A percentile compares a stretch with the other conserved stretches of the same genome.
These are phyloP conservation scores for Erysimum cheiri DNA, from an alignment of 441 rosid genomes.

Conservation along the genomic window DNA sequence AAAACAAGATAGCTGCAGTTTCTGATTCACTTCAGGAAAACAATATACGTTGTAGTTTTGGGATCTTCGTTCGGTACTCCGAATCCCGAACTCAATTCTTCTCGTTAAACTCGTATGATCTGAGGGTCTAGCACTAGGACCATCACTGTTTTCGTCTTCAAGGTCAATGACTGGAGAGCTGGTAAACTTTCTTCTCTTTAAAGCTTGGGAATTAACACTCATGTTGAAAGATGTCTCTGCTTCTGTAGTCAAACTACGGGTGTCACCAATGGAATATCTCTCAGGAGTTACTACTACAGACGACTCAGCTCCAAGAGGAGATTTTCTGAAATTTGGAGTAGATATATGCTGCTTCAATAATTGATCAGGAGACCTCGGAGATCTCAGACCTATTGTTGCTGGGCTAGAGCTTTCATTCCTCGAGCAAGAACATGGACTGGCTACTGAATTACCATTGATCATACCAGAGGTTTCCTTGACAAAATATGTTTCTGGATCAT, in stretches of 20 bases:
- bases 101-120: slow-evolving; percentile 47
- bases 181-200: slow-evolving; percentile 65
- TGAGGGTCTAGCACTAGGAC: slow-evolving; percentile 41
- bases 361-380: slow-evolving; percentile 56
- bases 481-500: slow-evolving; percentile 58
- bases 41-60: slow-evolving; percentile 45
- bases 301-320: slow-evolving; percentile 45
- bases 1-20: slow-evolving; percentile 62
- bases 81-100: slow-evolving; percentile 61
- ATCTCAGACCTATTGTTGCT: slow-evolving; percentile 54
- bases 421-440: slow-evolving; percentile 61
- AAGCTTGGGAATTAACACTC: slow-evolving; percentile 77
- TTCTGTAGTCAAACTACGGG: slow-evolving; percentile 53
- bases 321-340: slow-evolving; percentile 47
- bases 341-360: slow-evolving; percentile 49
- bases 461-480: slow-evolving; percentile 66
- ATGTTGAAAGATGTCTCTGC: slow-evolving; percentile 57
- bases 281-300: slow-evolving; percentile 54
- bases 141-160: slow-evolving; percentile 46
- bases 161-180: slow-evolving; percentile 52
- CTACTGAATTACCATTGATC: slow-evolving; percentile 44
- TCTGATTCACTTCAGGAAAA: slow-evolving; percentile 51
- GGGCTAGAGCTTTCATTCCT: slow-evolving; percentile 59
- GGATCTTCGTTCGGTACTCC: slow-evolving; percentile 45
- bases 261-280: slow-evolving; percentile 47